Base-by-base conservation (phyloP, 2,329 filamentous ascomycete species). In the Thermochaetoides dissita region DNA sequence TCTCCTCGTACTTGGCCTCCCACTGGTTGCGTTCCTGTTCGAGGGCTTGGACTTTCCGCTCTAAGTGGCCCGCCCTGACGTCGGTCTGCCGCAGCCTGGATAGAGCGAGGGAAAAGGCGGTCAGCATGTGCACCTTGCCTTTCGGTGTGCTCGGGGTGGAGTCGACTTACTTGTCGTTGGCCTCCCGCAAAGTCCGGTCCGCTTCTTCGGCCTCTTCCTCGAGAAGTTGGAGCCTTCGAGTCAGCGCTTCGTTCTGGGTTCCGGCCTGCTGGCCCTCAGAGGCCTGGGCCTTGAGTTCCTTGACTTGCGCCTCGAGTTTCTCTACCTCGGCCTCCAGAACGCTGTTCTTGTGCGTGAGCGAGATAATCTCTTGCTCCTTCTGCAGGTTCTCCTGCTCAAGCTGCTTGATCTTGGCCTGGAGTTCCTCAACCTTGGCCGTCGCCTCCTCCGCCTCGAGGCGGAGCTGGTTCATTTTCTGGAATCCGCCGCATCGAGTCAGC, bases 291-390 rank as follows among this genome's bases (percentile, higher is more conserved):
- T 98, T 98, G 64, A 81, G 76, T 54, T 93, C 84, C 69, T 86
- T 85, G 64, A 94, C 74, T 56, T 72, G 68, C 50, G 67, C 65
- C 72, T 96, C 91, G 52, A 94, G 74, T 74, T 94, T 94, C 71
- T 95, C 89, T 54, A 94, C 81, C 63, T 96, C 87, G 49, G 64
- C 56, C 70, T 96, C 91, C 47, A 96, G 81, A 48, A 94, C 73
- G 58, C 79, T 78, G 69, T 94, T 95, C 73, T 89, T 93, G 81
- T 96, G 89, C 62, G 82, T 79, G 58, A 96, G 78, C 41, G 91
- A 96, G 53, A 84, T 93, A 65, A 96, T 94, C 65, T 96, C 89
- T 68, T 96, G 88, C 71, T 96, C 91, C 73, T 96, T 96, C 61
- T 82, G 74, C 49, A 94, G 74, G 65, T 87, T 94, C 71, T 96